Percentiles rank a stretch among this genome's conserved stretches.
Evolutionary conservation across 495 filamentous ascomycete species (phyloP).

Genomic region (Aspergillus avenaceus): DNA sequence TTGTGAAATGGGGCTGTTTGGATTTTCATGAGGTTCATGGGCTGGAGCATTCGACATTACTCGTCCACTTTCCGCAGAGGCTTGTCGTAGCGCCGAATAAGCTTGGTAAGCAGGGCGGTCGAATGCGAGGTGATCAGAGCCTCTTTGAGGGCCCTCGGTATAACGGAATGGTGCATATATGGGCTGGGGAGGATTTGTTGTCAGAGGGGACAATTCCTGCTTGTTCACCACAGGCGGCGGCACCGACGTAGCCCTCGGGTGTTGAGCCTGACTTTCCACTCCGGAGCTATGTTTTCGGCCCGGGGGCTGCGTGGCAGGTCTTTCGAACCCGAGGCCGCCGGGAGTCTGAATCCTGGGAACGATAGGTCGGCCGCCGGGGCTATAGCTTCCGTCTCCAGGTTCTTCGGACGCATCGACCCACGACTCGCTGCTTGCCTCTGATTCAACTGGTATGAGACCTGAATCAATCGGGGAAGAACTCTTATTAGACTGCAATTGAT

Average conservation of each 20-base stretch:
- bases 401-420: constrained; percentile 16
- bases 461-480: constrained; percentile 23
- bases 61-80: constrained; percentile 39
- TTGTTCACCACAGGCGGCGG: constrained; percentile 21
- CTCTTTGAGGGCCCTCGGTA: constrained; percentile 43
- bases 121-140: constrained; percentile 37
- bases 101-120: constrained; percentile 42
- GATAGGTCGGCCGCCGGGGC: constrained; percentile 47
- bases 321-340: constrained; percentile 5
- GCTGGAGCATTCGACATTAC: constrained; percentile 35
- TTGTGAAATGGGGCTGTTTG: constrained; percentile 14
- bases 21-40: constrained; percentile 9
- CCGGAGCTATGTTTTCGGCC: constrained; percentile 12
- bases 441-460: constrained; percentile 33
- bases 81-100: constrained; percentile 43
- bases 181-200: constrained; percentile 38
- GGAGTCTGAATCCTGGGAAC: constrained; percentile 20
- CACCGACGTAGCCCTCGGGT: constrained; percentile 21
- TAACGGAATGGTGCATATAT: constrained; percentile 47
- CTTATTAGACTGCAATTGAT: constrained; percentile 8
- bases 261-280: not conserved
- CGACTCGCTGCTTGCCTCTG: constrained; percentile 15
- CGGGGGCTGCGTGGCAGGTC: constrained; percentile 18
- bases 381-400: constrained; percentile 34
- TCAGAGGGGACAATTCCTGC: constrained; percentile 27